A percentile compares a stretch with the other conserved stretches of the same genome.
These are phyloP conservation scores for Solanum ossicruentum DNA, from an alignment of 257 asterid genomes.

Conservation along the genomic window DNA sequence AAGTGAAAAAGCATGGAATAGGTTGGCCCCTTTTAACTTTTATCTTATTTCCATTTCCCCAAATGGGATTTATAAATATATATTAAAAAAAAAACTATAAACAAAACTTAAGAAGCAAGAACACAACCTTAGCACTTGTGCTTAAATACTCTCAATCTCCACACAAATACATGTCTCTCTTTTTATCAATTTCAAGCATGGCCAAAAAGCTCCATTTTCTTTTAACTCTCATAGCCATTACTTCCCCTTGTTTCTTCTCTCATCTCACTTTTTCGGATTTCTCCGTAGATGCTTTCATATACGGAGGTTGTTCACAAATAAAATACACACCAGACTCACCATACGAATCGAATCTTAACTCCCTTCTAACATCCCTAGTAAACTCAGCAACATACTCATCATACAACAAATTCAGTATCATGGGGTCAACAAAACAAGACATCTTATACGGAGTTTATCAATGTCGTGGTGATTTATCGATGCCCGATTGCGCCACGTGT, in stretches of 20 bases:
- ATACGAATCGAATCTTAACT: slow-evolving; percentile 63
- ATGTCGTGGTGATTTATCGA: slow-evolving; percentile 83
- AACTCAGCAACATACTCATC: slow-evolving; percentile 87
- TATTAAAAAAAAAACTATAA: neutral
- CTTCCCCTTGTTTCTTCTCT: slow-evolving; percentile 10
- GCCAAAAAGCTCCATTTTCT: neutral
- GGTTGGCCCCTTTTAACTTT: neutral
- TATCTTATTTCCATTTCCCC: neutral
- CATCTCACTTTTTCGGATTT: slow-evolving; percentile 9
- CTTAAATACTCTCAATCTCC: neutral
- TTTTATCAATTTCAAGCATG: neutral
- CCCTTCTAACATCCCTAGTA: slow-evolving; percentile 71
- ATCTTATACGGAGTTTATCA: slow-evolving; percentile 63
- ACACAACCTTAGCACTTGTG: neutral
- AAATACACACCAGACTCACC: slow-evolving; percentile 54
- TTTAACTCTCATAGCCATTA: neutral
- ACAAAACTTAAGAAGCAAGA: neutral
- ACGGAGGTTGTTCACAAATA: slow-evolving; percentile 57
- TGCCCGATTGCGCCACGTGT: slow-evolving; percentile 93
- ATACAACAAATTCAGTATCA: slow-evolving; percentile 67
- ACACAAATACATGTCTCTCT: neutral
- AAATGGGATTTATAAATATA: neutral
- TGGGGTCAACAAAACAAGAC: slow-evolving; percentile 54
- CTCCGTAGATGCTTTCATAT: slow-evolving; percentile 38
- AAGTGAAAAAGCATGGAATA: neutral